A percentile compares a stretch with the other conserved stretches of the same genome.
Conservation (phyloP, 148 eudicot species). For the Diospyros lotus region DNA sequence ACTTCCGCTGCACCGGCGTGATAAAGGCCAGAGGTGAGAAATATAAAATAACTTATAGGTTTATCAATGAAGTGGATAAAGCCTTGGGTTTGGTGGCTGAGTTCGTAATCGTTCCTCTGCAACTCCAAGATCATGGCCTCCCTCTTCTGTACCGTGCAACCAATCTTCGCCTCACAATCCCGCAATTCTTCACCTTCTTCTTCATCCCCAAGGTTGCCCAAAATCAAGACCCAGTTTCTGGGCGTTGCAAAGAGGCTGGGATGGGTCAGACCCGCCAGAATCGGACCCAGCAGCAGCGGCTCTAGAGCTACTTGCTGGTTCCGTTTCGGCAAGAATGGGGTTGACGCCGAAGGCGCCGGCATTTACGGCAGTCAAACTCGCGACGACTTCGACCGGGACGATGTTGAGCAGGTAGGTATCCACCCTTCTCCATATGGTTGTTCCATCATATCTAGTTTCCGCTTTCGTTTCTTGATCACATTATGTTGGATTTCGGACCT, state of each 20-base stretch:
- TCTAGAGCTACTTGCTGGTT: constrained; percentile 73
- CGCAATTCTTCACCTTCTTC: constrained; percentile 16
- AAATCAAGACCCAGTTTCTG: constrained; percentile 5
- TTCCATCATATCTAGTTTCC: background rate
- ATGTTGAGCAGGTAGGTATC: constrained; percentile 69
- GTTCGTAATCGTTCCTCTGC: background rate
- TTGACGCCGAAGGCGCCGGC: constrained; percentile 86
- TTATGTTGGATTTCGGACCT: too few relatives aligned
- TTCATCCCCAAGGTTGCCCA: background rate
- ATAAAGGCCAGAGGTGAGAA: background rate
- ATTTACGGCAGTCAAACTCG: constrained; percentile 86
- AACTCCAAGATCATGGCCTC: constrained; percentile 27
- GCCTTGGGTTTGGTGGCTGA: too few relatives aligned
- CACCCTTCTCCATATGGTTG: background rate
- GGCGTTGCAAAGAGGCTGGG: constrained; percentile 19
- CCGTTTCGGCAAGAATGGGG: constrained; percentile 76
- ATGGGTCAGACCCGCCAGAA: constrained; percentile 13
- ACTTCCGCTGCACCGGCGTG: constrained; percentile 41
- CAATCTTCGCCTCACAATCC: constrained; percentile 17
- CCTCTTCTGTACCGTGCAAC: constrained; percentile 25
- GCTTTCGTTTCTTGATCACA: background rate
- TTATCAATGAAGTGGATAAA: background rate
- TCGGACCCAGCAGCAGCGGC: constrained; percentile 24
- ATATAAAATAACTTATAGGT: rapidly evolving
- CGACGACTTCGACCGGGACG: constrained; percentile 89